Base-by-base conservation (phyloP, 2,329 filamentous ascomycete species). In the Paraconiothyrium brasiliense region DNA sequence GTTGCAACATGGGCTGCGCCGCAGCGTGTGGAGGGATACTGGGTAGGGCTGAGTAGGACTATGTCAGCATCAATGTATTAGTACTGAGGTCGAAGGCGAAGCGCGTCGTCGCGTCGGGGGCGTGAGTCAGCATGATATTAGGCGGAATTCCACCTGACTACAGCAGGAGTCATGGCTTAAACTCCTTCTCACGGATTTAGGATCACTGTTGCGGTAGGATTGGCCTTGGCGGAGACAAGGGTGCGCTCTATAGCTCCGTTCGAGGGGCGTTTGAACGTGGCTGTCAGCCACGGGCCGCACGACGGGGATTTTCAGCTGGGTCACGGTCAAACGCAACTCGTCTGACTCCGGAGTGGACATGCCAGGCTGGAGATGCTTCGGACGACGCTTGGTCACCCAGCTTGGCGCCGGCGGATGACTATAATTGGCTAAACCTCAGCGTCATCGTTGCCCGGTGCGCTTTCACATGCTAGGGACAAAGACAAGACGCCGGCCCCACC, bases 391-490 rank as follows among this genome's bases (percentile, higher is more conserved):
- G n/a, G 22, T 41, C 48, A 50, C 14, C 11, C 16, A n/a, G 14
- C 39, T 50, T 35, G 48, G 48, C 27, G 48, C 30, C 34, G 49
- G 49, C 20, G 20, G 20, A 48, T n/a, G 8, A 8, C 54, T 54
- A 24, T 35, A 20, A 61, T 57, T 61, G 59, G 59, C 54, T 58
- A 32, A 30, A 7, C 1, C 14, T 20, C 30, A 27, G 56, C 51
- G 56, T 62, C 60, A 58, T 58, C 9, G 32, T 39, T 30, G 49
- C 39, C 30, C 59, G 30, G 60, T 62, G 60, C 60, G 20, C 27
- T 58, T 58, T 62, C 60, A 62, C 60, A 62, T 62, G 59, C 54
- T 43, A 47, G 46, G 48, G 11, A 51, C 47, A 57, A 46, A 51
- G 58, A n/a, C 41, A 46, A 24, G 43, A 46, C 57, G 22, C 34